These are phyloP conservation scores for Phytophthora pluvialis DNA, from an alignment of 352 stramenopile species.

Conservation along the genomic window DNA sequence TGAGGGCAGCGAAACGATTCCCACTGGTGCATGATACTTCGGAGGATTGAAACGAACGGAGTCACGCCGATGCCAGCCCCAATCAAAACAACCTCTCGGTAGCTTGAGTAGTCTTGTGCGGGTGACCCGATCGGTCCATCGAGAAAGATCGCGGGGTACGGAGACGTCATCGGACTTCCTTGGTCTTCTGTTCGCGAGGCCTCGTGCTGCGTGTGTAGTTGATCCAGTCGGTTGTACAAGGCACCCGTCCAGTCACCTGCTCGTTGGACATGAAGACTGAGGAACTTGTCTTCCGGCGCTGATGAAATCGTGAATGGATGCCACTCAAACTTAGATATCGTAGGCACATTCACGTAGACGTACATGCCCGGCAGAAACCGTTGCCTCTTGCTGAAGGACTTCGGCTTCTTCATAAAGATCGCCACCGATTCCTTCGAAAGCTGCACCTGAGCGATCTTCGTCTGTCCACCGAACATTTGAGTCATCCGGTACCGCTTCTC, in stretches of 20 bases:
- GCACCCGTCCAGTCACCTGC: conserved; percentile 71
- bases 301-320: conserved; percentile 92
- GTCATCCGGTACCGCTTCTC: conserved; percentile 69
- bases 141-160: conserved; percentile 60
- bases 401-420: conserved; percentile 73
- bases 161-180: conserved; percentile 29
- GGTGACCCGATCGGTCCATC: conserved; percentile 68
- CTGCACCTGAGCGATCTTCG: conserved; percentile 53
- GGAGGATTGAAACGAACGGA: conserved; percentile 73
- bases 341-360: conserved; percentile 82
- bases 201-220: conserved; percentile 42
- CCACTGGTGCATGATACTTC: conserved; percentile 74
- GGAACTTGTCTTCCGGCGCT: conserved; percentile 68
- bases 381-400: conserved; percentile 51
- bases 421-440: conserved; percentile 62
- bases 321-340: conserved; percentile 82
- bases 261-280: conserved; percentile 76
- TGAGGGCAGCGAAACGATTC: conserved; percentile 60
- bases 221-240: conserved; percentile 54
- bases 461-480: conserved; percentile 59
- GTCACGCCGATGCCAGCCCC: conserved; percentile 76
- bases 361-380: conserved; percentile 81
- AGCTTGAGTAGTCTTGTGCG: conserved; percentile 67
- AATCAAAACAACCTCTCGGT: conserved; percentile 72
- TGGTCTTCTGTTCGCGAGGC: conserved; percentile 35